Evolutionary conservation across 208 protist genomes (phyloP).

Genomic region (Leishmania lainsoni): DNA sequence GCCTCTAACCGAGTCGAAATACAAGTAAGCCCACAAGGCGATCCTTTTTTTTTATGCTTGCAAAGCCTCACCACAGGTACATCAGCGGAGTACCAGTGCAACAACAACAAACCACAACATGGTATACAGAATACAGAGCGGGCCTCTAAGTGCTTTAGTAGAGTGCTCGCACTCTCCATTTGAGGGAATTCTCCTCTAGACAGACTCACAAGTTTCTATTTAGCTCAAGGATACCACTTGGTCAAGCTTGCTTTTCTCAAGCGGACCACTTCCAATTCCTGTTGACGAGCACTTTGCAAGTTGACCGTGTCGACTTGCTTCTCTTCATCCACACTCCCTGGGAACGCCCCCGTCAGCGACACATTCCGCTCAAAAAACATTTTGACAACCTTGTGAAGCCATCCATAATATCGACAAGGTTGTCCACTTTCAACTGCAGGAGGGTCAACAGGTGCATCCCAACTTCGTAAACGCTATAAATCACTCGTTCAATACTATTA

Average conservation of each 20-base stretch:
- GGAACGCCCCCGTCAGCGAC: too few species aligned
- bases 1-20: not conserved
- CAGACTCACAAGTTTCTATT: not conserved
- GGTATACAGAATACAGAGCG: not conserved
- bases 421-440: constrained; percentile 58
- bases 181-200: not conserved
- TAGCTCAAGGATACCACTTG: constrained; percentile 17
- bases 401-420: constrained; percentile 58
- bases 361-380: constrained; percentile 36
- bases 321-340: not conserved
- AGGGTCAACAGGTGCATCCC: not conserved
- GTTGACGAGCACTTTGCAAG: not conserved
- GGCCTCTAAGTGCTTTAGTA: not conserved
- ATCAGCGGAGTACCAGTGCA: not conserved
- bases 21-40: not conserved
- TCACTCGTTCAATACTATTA: constrained; percentile 8
- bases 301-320: not conserved
- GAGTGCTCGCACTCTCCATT: not conserved
- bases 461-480: constrained; percentile 20
- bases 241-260: constrained; percentile 17
- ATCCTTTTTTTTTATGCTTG: not conserved
- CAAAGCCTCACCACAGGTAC: not conserved
- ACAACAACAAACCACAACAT: not conserved
- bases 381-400: constrained; percentile 53
- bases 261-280: not conserved